These are phyloP conservation scores for Tylopilus cervinicoccineus DNA, from an alignment of 768 basidiomycete species.

Conservation along the genomic window DNA sequence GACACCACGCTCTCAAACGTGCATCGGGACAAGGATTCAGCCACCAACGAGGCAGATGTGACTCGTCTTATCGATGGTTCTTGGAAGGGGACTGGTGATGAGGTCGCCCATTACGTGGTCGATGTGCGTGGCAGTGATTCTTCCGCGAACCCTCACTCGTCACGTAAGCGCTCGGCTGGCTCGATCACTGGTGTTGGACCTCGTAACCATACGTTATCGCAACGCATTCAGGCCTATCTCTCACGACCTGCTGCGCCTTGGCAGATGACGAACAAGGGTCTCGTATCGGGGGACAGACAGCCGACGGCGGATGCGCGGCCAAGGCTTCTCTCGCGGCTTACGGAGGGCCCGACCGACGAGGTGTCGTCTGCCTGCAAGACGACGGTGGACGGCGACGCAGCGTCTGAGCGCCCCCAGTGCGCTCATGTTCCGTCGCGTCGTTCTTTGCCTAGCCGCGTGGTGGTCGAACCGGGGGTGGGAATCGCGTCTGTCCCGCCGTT, in stretches of 20 bases:
- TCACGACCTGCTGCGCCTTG: constrained; percentile 6
- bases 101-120: constrained; percentile 7
- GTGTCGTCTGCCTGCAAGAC: background rate
- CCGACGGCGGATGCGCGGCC: background rate
- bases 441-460: too few relatives aligned
- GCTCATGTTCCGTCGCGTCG: background rate
- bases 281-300: background rate
- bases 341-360: background rate
- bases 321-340: constrained; percentile 5
- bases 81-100: background rate
- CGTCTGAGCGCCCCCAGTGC: background rate
- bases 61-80: background rate
- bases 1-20: background rate
- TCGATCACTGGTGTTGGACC: constrained; percentile 10
- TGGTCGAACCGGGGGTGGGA: too few relatives aligned
- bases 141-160: constrained; percentile 12
- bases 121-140: constrained; percentile 4
- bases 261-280: background rate
- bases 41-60: background rate
- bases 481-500: too few relatives aligned
- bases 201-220: constrained; percentile 41
- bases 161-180: constrained; percentile 19
- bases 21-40: constrained; percentile 2
- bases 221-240: constrained; percentile 49
- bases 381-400: background rate